Evolutionary conservation across 2,329 filamentous ascomycete genomes (phyloP).

Genomic region (Epichloe brachyelytri): DNA sequence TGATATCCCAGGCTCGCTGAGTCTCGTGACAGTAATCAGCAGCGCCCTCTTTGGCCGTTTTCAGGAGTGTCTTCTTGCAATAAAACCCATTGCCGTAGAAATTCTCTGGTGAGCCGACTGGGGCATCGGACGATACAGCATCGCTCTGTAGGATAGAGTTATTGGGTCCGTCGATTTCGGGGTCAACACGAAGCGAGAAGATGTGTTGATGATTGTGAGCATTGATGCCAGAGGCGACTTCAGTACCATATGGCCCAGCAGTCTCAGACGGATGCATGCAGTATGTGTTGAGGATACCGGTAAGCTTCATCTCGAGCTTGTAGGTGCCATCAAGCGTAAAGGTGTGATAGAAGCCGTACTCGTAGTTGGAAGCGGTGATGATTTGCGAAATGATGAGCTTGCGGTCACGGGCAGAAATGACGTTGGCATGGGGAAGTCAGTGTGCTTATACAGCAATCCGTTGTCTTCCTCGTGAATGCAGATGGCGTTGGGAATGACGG

Average conservation of each 20-base stretch:
- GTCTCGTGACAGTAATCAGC: slow-evolving; percentile 17
- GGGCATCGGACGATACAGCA: slow-evolving; percentile 45
- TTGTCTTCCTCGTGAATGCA: slow-evolving; percentile 28
- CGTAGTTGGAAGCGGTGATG: slow-evolving; percentile 54
- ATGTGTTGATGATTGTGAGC: slow-evolving; percentile 61
- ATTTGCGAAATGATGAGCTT: slow-evolving; percentile 51
- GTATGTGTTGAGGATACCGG: slow-evolving; percentile 31
- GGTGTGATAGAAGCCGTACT: slow-evolving; percentile 33
- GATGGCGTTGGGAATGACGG: slow-evolving; percentile 46
- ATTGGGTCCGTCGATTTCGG: slow-evolving; percentile 46
- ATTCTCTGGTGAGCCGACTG: slow-evolving; percentile 55
- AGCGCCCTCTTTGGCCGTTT: slow-evolving; percentile 12
- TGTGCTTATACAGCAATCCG: slow-evolving; percentile 53
- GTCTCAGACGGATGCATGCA: slow-evolving; percentile 26
- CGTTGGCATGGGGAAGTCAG: slow-evolving; percentile 45
- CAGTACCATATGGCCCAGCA: slow-evolving; percentile 40
- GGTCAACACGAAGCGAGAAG: slow-evolving; percentile 54
- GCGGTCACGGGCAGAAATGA: slow-evolving; percentile 43
- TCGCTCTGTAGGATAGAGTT: slow-evolving; percentile 62
- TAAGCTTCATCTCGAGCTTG: slow-evolving; percentile 40
- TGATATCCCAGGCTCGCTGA: slow-evolving; percentile 18
- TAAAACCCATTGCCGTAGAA: slow-evolving; percentile 64
- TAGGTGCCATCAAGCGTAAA: slow-evolving; percentile 52
- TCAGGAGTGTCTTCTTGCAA: slow-evolving; percentile 15
- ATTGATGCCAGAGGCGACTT: slow-evolving; percentile 49